These are phyloP conservation scores for Salix dunnii DNA, from an alignment of 345 rosid genomes.

Conservation along the genomic window DNA sequence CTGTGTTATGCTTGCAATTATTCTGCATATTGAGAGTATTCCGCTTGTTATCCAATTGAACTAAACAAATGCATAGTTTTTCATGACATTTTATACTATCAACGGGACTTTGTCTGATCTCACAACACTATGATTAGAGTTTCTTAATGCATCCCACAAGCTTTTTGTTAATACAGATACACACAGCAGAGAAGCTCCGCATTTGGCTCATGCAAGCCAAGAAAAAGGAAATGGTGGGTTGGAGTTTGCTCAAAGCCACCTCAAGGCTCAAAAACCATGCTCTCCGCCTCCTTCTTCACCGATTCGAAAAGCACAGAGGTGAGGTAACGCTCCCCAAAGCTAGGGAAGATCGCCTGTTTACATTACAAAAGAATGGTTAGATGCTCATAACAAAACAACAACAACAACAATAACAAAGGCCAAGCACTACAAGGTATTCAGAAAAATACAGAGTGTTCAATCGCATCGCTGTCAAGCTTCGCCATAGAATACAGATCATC, in stretches of 20 bases:
- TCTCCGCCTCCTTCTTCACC: conserved; percentile 53
- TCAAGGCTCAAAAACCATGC: conserved; percentile 36
- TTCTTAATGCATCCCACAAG: background rate
- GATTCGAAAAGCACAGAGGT: conserved; percentile 56
- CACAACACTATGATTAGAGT: background rate
- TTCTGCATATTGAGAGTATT: too few relatives aligned
- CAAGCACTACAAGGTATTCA: background rate
- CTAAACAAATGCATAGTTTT: too few relatives aligned
- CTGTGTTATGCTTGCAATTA: too few relatives aligned
- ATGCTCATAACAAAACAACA: background rate
- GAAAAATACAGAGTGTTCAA: background rate
- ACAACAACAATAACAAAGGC: background rate
- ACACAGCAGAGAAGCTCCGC: background rate
- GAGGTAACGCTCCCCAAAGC: conserved; percentile 72
- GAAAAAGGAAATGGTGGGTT: background rate
- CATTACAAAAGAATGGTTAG: background rate
- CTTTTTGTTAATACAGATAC: background rate
- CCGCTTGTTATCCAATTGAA: too few relatives aligned
- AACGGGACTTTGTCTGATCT: too few relatives aligned
- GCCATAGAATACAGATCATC: background rate
- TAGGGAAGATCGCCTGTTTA: conserved; percentile 60
- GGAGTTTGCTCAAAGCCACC: background rate
- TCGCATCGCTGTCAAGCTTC: background rate
- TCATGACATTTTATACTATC: too few relatives aligned
- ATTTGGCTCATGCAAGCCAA: background rate